Base-by-base conservation (phyloP, 1,284 basidiomycete genomes). In the Pholiota adiposa region DNA sequence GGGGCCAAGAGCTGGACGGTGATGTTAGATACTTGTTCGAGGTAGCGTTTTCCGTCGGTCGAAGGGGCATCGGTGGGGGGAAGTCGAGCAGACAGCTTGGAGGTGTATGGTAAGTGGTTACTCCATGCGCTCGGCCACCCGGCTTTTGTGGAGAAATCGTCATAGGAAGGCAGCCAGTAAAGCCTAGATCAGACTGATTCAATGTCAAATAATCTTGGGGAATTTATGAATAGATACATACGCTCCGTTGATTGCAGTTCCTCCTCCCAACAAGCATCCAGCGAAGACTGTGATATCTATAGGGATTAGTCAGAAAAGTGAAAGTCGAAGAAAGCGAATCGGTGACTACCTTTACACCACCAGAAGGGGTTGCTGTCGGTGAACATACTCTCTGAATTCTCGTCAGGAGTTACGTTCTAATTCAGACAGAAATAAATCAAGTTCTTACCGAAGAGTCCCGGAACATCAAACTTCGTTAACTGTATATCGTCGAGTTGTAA, bases 401-500 rank as follows among this genome's bases (percentile, higher is more conserved):
- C 23, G 21, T 3, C 8, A 44, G 46, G 4, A 52, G 18, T 33
- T 51, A 52, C 51, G 12, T 34, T 38, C 16, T 34, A 21, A 21
- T 16, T 7, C 0, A 18, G 33, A n/a, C 14, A 50, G 21, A 36
- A 33, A 50, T 21, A 18, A 21, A 8, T n/a, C 43, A 31, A 8
- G 12, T 38, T 58, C 70, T 16, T 53, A 77, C 76, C 77, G 67
- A 87, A 87, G 46, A 86, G 67, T 59, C 86, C 86, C 18, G 86
- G 85, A 54, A 87, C 75, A 64, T 88, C 86, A 67, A 87, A 88
- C 63, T 86, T 86, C 11, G 86, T 88, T 54, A 85, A 72, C 84
- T 86, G 57, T 5, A 56, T 8, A 50, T 50, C 11, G 43, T 16
- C 5, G n/a, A n/a, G n/a, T n/a, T n/a, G n/a, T n/a, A n/a, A 34